phyloP scores from a whole-genome alignment of 2,329 filamentous ascomycete genomes.

The Claviceps sp. region DNA sequence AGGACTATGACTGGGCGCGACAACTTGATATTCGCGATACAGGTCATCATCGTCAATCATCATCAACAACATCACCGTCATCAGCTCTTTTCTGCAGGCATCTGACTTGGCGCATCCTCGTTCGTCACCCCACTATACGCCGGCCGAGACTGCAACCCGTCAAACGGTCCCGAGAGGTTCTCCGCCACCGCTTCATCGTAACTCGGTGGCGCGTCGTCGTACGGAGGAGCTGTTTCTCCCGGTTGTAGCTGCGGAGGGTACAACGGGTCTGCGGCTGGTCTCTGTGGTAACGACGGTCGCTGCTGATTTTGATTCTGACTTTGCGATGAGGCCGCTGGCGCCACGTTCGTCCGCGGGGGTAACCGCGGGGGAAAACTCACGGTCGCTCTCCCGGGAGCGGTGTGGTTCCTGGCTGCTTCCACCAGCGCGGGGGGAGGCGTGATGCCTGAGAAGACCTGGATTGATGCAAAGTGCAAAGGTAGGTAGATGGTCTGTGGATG shows the following conservation, averaged over 20 bases:
- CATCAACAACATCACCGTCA: not conserved
- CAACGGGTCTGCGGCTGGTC: slow-evolving; percentile 31
- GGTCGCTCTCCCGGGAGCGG: slow-evolving; percentile 26
- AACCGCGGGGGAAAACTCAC: slow-evolving; percentile 21
- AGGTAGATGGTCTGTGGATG: slow-evolving; percentile 55
- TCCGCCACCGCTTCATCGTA: slow-evolving; percentile 89
- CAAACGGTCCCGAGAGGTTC: slow-evolving; percentile 54
- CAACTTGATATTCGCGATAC: not conserved
- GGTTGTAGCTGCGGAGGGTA: slow-evolving; percentile 43
- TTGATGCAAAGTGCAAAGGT: slow-evolving; percentile 58
- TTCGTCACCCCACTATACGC: slow-evolving; percentile 54
- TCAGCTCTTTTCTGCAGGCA: slow-evolving; percentile 28
- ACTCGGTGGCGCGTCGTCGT: slow-evolving; percentile 78
- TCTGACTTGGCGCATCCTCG: slow-evolving; percentile 42
- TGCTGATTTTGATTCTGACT: slow-evolving; percentile 5
- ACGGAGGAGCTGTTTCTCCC: slow-evolving; percentile 28
- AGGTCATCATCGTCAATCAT: not conserved
- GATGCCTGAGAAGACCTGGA: slow-evolving; percentile 81
- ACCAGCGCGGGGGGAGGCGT: slow-evolving; percentile 65
- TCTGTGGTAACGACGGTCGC: slow-evolving; percentile 12
- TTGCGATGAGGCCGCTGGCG: slow-evolving; percentile 11
- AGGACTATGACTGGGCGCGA: not conserved
- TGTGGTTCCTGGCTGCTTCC: slow-evolving; percentile 32
- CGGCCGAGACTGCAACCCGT: slow-evolving; percentile 46
- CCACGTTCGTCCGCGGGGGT: slow-evolving; percentile 21